Base-by-base conservation (phyloP, 306 rosid species). In the Begonia fuchsioides region DNA sequence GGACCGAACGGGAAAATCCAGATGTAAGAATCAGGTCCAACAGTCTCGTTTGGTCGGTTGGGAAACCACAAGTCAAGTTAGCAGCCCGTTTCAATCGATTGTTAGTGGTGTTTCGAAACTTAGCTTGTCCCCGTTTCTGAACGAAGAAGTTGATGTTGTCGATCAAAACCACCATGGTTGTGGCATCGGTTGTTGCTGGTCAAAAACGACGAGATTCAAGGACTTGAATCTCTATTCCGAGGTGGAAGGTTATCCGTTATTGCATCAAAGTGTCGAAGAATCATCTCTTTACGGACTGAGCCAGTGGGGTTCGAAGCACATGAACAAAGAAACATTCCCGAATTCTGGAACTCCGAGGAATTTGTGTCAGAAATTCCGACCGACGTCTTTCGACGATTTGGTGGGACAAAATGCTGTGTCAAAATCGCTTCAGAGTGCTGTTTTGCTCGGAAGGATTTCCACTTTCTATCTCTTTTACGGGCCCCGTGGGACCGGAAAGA, bases 401-500 rank as follows among this genome's bases (percentile, higher is more conserved):
- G 96, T 86, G 48, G 94, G 94, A 49, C 96, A 86, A 53, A 76
- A 74, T 64, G 72, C 78, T 39, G 90, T 86, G 38, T 72, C 72
- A 10, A 82, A 81, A 71, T 82, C 96, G 54, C 77, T 86, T 43
- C 63, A 74, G 69, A 80, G 90, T 48, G 90, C 96, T 15, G 75
- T 86, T 44, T 70, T 59, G 16, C 70, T 57, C 57, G 86, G 86
- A 59, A 76, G 76, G 69, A 68, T 86, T 58, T 51, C 72, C 17
- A 72, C 96, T 1, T 70, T 86, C 70, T 86, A 82, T 70, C 69
- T 86, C 52, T 86, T 86, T 52, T 71, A 86, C 45, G 96, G 96
- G 50, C 90, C 90, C 0, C 79, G 86, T 10, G 96, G 96, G 14
- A 82, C 96, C 0, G 96, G 96, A 53, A 86, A 86, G 71, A 86